phyloP scores from a whole-genome alignment of 2,329 filamentous ascomycete species.

The Cordyceps militaris region DNA sequence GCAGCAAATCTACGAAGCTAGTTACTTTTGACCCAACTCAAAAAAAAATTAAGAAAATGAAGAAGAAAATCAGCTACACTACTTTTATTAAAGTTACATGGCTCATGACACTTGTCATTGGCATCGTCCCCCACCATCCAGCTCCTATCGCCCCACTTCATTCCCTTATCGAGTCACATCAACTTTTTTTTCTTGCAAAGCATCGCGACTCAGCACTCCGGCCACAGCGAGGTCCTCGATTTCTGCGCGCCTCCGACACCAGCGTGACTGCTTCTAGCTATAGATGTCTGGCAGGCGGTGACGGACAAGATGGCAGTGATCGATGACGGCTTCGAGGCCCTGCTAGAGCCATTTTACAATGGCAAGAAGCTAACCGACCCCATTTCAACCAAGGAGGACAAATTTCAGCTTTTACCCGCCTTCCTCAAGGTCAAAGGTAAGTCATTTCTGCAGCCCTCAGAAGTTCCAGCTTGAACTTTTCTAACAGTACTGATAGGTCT shows the following conservation, averaged over 20 bases:
- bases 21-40: no score
- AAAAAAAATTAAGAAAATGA: no score
- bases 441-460: slow-evolving; percentile 14
- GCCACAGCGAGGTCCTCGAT: not conserved
- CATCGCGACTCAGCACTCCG: slow-evolving; percentile 9
- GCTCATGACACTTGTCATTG: not conserved
- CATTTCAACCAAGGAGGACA: slow-evolving; percentile 66
- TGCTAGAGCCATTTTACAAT: slow-evolving; percentile 61
- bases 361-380: slow-evolving; percentile 60
- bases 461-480: slow-evolving; percentile 13
- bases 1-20: no score
- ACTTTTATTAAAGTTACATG: not conserved
- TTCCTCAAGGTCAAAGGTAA: slow-evolving; percentile 91
- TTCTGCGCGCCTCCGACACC: not conserved
- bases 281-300: slow-evolving; percentile 27
- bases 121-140: slow-evolving; percentile 12
- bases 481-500: slow-evolving; percentile 41
- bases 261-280: not conserved
- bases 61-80: not conserved
- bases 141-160: slow-evolving; percentile 13
- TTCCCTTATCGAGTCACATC: slow-evolving; percentile 1
- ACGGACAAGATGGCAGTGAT: slow-evolving; percentile 42
- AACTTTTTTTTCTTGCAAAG: slow-evolving; percentile 12
- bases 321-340: slow-evolving; percentile 59
- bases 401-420: slow-evolving; percentile 95